A percentile compares a stretch with the other conserved stretches of the same genome.
These are phyloP conservation scores for Colletotrichum phormii DNA, from an alignment of 2,329 filamentous ascomycete genomes.

Conservation along the genomic window DNA sequence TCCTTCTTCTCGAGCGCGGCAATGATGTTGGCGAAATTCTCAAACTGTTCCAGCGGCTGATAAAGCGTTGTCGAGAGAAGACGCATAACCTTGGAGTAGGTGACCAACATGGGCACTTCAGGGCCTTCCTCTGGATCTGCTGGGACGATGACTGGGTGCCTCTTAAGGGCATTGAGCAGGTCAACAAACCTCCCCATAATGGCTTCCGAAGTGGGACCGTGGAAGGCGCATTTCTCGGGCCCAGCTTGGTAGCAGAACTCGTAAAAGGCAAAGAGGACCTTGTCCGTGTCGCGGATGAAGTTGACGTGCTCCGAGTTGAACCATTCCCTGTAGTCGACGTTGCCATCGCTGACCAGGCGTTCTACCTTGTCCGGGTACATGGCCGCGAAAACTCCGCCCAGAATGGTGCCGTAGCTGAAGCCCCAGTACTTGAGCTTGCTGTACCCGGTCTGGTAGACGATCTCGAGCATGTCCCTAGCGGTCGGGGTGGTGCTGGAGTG, in stretches of 20 bases:
- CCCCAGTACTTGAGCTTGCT: conserved; percentile 64
- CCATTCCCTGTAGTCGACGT: conserved; percentile 67
- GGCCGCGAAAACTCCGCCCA: conserved; percentile 64
- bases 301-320: conserved; percentile 56
- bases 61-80: conserved; percentile 58
- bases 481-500: conserved; percentile 58
- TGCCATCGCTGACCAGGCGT: conserved; percentile 63
- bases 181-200: conserved; percentile 52
- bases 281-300: conserved; percentile 66
- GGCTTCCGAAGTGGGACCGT: conserved; percentile 48
- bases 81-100: conserved; percentile 59
- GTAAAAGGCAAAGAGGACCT: conserved; percentile 64
- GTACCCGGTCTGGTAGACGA: conserved; percentile 54
- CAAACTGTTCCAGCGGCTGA: conserved; percentile 55
- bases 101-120: conserved; percentile 60
- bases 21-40: conserved; percentile 55
- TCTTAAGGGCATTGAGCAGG: conserved; percentile 55
- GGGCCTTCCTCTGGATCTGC: conserved; percentile 45
- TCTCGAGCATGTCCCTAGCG: conserved; percentile 61
- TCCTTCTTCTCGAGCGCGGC: conserved; percentile 57
- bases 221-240: conserved; percentile 59
- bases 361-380: conserved; percentile 64
- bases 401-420: conserved; percentile 65
- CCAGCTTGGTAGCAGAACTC: conserved; percentile 64
- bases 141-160: conserved; percentile 56